Base-by-base conservation (phyloP, 805 yeast genomes). In the Millerozyma acaciae region DNA sequence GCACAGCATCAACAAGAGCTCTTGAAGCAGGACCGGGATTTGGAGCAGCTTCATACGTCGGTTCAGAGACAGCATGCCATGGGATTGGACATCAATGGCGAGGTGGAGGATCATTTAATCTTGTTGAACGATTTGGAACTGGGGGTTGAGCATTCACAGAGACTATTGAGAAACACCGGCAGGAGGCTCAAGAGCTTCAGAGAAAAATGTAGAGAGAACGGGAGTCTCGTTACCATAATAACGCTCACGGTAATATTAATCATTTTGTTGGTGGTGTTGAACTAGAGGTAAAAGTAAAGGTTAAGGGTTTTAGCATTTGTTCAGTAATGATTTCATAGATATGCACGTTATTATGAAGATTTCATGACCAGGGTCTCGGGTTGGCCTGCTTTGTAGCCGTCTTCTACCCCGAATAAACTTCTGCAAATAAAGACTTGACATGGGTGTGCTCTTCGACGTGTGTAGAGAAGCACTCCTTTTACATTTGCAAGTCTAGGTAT, bases 1-100 rank as follows among this genome's bases (percentile, higher is more conserved):
- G 69, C 70, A 6, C 58, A 50, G 37, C 70, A 66, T 40, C 70
- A 65, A 37, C 72, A 67, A 43, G 58, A 53, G 28, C 30, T 67
- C 12, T 39, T 65, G 24, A 53, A 50, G 25, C 73, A 67, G 43
- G 70, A 67, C 42, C 45, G 55, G 17, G 51, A 52, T 35, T 48
- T 67, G 34, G 67, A 57, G 28, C 28, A 35, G 8, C 45, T 67
- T 18, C 70, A 63, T 38, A 42, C 47, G 16, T 57, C 63, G 9
- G 56, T 67, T 6, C 47, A 47, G 19, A 43, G 49, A 16, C 73
- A 67, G 45, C 66, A 59, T 37, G 38, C 50, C 8, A 65, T 67
- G 70, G 71, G 72, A 5, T 34, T 50, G 9, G 47, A 40, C 19
- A 66, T 67, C 26, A 57, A 62, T 39, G 50, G 54, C 17, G 73